phyloP scores from a whole-genome alignment of 148 eudicot genomes.

The Dianthus caryophyllus region DNA sequence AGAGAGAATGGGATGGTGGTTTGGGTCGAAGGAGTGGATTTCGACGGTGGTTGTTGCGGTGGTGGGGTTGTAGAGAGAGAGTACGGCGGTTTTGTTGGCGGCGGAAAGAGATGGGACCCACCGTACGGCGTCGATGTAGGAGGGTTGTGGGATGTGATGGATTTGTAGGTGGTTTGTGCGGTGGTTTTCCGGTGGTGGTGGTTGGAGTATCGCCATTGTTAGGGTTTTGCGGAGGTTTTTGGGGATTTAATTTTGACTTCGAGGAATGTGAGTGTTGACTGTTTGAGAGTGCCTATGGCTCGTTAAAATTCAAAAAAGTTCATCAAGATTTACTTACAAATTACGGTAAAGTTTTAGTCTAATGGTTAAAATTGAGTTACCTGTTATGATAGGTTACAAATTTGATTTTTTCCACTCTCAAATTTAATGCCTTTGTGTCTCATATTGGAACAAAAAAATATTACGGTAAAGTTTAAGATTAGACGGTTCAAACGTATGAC shows the following conservation, averaged over 20 bases:
- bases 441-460: no score
- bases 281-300: no score
- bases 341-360: no score
- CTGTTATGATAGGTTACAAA: no score
- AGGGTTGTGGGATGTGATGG: conserved; percentile 55
- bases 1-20: conserved; percentile 31
- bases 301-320: no score
- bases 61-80: conserved; percentile 46
- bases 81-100: conserved; percentile 50
- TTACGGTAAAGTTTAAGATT: no score
- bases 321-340: no score
- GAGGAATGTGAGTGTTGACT: neutral
- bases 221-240: conserved; percentile 36
- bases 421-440: no score
- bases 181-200: conserved; percentile 13
- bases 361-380: no score
- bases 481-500: no score
- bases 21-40: conserved; percentile 42
- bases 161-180: conserved; percentile 30
- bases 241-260: neutral
- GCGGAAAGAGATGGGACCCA: conserved; percentile 61
- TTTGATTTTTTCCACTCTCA: no score
- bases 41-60: conserved; percentile 46
- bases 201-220: conserved; percentile 43
- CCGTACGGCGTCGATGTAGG: conserved; percentile 60